A percentile compares a stretch with the other conserved stretches of the same genome.
Conservation (phyloP, 371 early-diverging fungal species). For the Smittium culicis region DNA sequence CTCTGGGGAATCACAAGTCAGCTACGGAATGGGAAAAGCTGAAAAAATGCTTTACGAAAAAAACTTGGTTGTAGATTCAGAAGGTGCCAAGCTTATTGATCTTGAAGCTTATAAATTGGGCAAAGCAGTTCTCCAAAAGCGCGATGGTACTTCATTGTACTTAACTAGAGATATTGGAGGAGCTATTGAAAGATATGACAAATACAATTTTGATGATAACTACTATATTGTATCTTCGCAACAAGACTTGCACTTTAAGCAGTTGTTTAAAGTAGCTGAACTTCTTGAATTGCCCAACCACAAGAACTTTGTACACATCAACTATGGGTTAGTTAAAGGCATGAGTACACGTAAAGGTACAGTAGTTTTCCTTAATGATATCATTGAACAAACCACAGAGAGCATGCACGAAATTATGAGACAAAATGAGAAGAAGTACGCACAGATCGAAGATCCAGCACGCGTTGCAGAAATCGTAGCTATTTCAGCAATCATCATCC, state of each 20-base stretch:
- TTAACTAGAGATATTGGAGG: slow-evolving; percentile 98
- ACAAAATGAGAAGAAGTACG: slow-evolving; percentile 70
- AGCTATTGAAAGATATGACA: slow-evolving; percentile 82
- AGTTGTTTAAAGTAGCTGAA: slow-evolving; percentile 89
- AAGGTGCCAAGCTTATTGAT: slow-evolving; percentile 82
- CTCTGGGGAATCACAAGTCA: slow-evolving; percentile 96
- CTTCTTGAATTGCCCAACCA: slow-evolving; percentile 68
- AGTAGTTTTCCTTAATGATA: slow-evolving; percentile 96
- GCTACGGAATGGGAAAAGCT: slow-evolving; percentile 62
- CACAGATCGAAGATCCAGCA: slow-evolving; percentile 73
- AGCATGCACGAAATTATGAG: slow-evolving; percentile 91
- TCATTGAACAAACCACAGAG: slow-evolving; percentile 80
- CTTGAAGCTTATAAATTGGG: slow-evolving; percentile 72
- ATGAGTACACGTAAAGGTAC: slow-evolving; percentile 98
- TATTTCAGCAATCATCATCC: slow-evolving; percentile 85
- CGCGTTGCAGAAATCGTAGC: slow-evolving; percentile 50
- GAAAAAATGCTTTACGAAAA: slow-evolving; percentile 53
- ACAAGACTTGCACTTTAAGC: slow-evolving; percentile 93
- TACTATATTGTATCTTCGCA: slow-evolving; percentile 93
- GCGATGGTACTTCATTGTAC: slow-evolving; percentile 95
- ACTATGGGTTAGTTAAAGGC: slow-evolving; percentile 94
- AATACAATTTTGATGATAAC: slow-evolving; percentile 85
- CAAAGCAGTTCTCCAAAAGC: slow-evolving; percentile 78
- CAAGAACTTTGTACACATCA: slow-evolving; percentile 75
- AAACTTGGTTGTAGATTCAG: slow-evolving; percentile 54